phyloP scores from a whole-genome alignment of 495 filamentous ascomycete species.

The Aspergillus leporis region DNA sequence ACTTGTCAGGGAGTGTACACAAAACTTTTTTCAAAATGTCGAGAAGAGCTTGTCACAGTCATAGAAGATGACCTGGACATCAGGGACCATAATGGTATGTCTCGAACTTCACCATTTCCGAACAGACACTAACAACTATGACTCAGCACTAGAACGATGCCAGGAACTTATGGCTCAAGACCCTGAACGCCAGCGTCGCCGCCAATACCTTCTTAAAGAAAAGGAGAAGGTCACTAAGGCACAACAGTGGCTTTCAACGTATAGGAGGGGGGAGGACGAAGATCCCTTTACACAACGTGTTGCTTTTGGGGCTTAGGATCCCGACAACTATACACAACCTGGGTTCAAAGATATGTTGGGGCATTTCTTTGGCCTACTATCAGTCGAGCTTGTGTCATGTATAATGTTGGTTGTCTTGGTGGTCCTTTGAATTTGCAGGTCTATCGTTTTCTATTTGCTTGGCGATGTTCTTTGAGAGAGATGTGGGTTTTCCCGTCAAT shows the following conservation, averaged over 20 bases:
- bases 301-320: too few species aligned
- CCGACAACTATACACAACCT: too few species aligned
- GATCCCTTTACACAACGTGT: background rate
- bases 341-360: too few species aligned
- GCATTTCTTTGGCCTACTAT: too few species aligned
- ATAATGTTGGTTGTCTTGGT: too few species aligned
- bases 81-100: constrained; percentile 39
- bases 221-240: constrained; percentile 47
- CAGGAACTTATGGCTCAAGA: constrained; percentile 53
- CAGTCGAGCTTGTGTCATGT: too few species aligned
- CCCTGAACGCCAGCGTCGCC: constrained; percentile 40
- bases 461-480: too few species aligned
- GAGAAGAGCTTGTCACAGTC: constrained; percentile 31
- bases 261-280: constrained; percentile 16
- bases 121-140: constrained; percentile 10
- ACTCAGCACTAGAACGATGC: constrained; percentile 37
- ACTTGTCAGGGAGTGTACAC: constrained; percentile 47
- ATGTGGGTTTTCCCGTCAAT: too few species aligned
- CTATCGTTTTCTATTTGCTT: too few species aligned
- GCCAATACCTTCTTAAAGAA: constrained; percentile 39
- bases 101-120: background rate
- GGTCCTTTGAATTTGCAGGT: too few species aligned
- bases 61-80: constrained; percentile 39
- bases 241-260: constrained; percentile 37
- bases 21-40: constrained; percentile 48